phyloP scores from a whole-genome alignment of 2,329 filamentous ascomycete species.

The Parasarocladium wereldwijsianum region DNA sequence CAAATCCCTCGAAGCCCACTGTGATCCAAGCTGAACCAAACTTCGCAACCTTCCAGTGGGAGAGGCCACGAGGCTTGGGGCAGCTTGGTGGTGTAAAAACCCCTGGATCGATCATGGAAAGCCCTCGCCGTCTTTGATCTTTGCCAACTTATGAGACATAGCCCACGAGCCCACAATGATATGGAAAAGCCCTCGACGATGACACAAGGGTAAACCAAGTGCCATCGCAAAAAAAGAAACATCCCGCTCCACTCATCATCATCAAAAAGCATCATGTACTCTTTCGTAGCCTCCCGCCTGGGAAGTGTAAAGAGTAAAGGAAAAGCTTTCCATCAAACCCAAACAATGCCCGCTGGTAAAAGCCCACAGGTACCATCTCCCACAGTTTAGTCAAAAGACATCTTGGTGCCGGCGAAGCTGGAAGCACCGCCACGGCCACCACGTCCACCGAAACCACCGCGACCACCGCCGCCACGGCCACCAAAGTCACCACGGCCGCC shows the following conservation, averaged over 20 bases:
- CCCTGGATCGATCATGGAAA: constrained; percentile 6
- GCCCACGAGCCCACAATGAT: constrained; percentile 25
- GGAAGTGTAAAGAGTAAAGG: constrained; percentile 17
- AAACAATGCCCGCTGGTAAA: constrained; percentile 41
- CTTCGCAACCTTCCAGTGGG: constrained; percentile 17
- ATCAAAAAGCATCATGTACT: constrained; percentile 13
- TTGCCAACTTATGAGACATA: constrained; percentile 6
- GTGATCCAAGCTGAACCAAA: constrained; percentile 12
- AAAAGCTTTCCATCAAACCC: constrained; percentile 25
- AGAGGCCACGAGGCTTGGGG: constrained; percentile 14
- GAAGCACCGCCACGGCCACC: constrained; percentile 30
- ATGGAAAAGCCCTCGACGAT: constrained; percentile 29
- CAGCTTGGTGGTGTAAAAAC: constrained; percentile 5
- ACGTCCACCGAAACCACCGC: constrained; percentile 35
- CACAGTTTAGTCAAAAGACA: constrained; percentile 45
- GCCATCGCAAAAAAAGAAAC: constrained; percentile 28
- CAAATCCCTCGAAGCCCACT: constrained; percentile 26
- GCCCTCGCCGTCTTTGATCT: constrained; percentile 6
- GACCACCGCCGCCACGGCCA: constrained; percentile 26
- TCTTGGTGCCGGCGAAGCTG: constrained; percentile 56
- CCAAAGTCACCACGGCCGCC: constrained; percentile 36
- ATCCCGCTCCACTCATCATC: too few relatives aligned
- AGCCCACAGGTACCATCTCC: constrained; percentile 26
- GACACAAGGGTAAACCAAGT: constrained; percentile 38
- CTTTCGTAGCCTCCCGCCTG: constrained; percentile 4